Base-by-base conservation (phyloP, 2,329 filamentous ascomycete species). In the Neofusicoccum sp. region DNA sequence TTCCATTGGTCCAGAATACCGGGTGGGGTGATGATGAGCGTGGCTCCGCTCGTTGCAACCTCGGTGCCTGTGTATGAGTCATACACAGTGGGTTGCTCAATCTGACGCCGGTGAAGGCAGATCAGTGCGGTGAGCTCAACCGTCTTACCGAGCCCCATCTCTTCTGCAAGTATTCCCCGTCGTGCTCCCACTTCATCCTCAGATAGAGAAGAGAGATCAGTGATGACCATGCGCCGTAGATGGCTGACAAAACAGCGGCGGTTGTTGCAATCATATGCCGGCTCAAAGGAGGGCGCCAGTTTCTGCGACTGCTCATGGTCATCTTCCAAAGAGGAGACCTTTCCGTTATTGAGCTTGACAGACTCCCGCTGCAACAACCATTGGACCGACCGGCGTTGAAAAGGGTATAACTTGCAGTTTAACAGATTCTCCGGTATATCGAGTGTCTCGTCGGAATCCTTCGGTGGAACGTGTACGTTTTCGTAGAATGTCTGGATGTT, bases 111-210 rank as follows among this genome's bases (percentile, higher is more conserved):
- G 71, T 94, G 86, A 29, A 89, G 78, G 6, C 86, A 79, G n/a
- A 93, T 85, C 9, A 94, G 79, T 3, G 88, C 84, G 48, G 93
- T 85, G 2, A 91, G 81, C 76, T 94, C 91, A 3, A 93, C 80
- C 0, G 91, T 94, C 74, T 94, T 94, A 1, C 91, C 91, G 1
- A 94, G 79, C 0, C 91, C 91, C 91, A 94, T 94, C 74, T 94
- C 91, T 71, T 94, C 91, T 0, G 89, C 87, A 4, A 94, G 78
- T 52, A 92, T 88, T 0, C 90, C 90, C 2, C 87, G 87, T 39
- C 71, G 75, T 1, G 81, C 64, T 14, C 69, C 85, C 77, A 28
- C 73, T 64, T 69, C 65, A 62, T 77, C 71, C 37, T 74, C 73
- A 61, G 86, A 86, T 2, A 76, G 69, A 0, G 71, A 65, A 7